phyloP scores from a whole-genome alignment of 148 eudicot genomes.

The Fagopyrum tataricum region DNA sequence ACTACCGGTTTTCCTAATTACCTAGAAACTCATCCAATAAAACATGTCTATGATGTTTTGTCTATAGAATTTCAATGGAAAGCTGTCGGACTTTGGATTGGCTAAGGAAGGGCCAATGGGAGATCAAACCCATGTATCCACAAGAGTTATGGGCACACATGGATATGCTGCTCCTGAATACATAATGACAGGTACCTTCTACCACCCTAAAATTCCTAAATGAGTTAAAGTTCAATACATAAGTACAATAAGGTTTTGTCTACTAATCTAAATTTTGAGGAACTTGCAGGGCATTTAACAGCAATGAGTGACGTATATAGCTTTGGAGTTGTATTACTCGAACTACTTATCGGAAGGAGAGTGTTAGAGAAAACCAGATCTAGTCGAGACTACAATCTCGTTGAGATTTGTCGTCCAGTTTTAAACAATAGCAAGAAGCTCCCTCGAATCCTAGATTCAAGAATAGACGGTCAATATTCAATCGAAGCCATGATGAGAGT shows the following conservation, averaged over 20 bases:
- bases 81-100: constrained; percentile 83
- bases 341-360: constrained; percentile 77
- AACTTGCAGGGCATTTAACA: constrained; percentile 60
- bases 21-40: not conserved
- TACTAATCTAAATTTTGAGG: not conserved
- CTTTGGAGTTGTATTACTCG: constrained; percentile 75
- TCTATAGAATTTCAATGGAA: constrained; percentile 65
- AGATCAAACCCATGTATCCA: constrained; percentile 78
- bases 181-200: constrained; percentile 55
- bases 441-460: constrained; percentile 49
- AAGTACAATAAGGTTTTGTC: no score
- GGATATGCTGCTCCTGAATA: constrained; percentile 94
- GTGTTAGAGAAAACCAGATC: constrained; percentile 75
- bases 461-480: constrained; percentile 74
- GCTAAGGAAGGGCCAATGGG: constrained; percentile 83
- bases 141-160: constrained; percentile 82
- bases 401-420: constrained; percentile 76
- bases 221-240: no score
- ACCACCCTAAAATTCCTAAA: no score
- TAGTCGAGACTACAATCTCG: constrained; percentile 69
- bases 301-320: constrained; percentile 82
- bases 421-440: constrained; percentile 68
- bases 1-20: not conserved
- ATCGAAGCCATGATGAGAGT: constrained; percentile 49
- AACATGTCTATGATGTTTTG: not conserved